These are phyloP conservation scores for Aureobasidium mangrovei DNA, from an alignment of 2,329 filamentous ascomycete species.

Conservation along the genomic window DNA sequence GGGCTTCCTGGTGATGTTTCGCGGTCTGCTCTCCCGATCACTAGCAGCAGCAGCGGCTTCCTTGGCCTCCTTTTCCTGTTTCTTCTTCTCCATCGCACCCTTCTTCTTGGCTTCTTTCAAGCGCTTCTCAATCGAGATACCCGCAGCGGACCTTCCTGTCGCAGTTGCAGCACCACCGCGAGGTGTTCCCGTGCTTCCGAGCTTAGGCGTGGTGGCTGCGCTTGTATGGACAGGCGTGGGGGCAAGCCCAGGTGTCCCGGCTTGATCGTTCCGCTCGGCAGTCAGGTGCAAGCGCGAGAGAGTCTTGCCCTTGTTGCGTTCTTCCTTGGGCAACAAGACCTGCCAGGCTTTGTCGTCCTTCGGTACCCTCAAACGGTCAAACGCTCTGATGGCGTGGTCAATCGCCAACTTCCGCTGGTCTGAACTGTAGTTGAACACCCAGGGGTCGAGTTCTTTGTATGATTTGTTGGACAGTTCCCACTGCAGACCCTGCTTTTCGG, in stretches of 20 bases:
- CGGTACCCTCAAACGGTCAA: conserved; percentile 52
- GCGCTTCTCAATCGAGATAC: conserved; percentile 32
- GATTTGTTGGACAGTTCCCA: conserved; percentile 49
- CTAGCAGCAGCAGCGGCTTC: conserved; percentile 27
- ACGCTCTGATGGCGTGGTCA: conserved; percentile 54
- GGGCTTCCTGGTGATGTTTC: conserved; percentile 17
- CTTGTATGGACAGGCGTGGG: conserved; percentile 25
- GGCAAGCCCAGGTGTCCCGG: conserved; percentile 22
- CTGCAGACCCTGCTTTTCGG: conserved; percentile 41
- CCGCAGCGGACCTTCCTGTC: conserved; percentile 18
- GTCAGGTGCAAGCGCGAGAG: conserved; percentile 51
- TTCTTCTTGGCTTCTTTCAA: conserved; percentile 40
- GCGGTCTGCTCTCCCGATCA: conserved; percentile 27
- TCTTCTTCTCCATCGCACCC: conserved; percentile 38
- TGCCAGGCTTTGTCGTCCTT: conserved; percentile 56
- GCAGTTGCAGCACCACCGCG: conserved; percentile 16
- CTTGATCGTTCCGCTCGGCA: conserved; percentile 17
- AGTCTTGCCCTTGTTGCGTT: conserved; percentile 53
- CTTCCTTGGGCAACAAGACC: conserved; percentile 49
- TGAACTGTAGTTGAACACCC: conserved; percentile 50
- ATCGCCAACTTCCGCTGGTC: conserved; percentile 51
- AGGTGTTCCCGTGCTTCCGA: conserved; percentile 21
- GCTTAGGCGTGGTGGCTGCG: conserved; percentile 23
- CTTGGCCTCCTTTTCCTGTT: conserved; percentile 30
- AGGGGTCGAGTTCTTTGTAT: conserved; percentile 55